Evolutionary conservation across 345 rosid species (phyloP).

Genomic region (Gossypium bickii): DNA sequence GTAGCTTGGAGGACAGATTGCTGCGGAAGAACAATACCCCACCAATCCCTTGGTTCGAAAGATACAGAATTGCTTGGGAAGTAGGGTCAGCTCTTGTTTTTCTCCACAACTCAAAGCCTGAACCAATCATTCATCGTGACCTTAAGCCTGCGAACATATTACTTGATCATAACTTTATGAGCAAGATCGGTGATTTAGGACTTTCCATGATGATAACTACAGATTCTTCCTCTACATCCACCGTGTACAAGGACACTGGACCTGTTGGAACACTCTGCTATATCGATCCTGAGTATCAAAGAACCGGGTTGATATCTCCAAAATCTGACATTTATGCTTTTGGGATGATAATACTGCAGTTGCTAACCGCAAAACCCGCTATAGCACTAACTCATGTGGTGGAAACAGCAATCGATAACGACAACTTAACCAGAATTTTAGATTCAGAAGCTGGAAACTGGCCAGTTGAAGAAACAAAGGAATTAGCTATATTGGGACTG

Average conservation of each 20-base stretch:
- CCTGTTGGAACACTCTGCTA: slow-evolving; percentile 83
- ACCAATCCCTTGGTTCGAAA: slow-evolving; percentile 75
- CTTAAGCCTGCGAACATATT: slow-evolving; percentile 87
- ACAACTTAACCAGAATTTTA: slow-evolving; percentile 39
- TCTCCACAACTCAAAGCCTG: slow-evolving; percentile 76
- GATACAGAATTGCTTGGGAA: slow-evolving; percentile 84
- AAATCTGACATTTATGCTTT: slow-evolving; percentile 81
- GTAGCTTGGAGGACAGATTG: slow-evolving; percentile 74
- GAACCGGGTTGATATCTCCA: slow-evolving; percentile 69
- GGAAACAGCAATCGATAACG: slow-evolving; percentile 56
- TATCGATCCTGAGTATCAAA: slow-evolving; percentile 87
- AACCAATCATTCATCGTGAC: slow-evolving; percentile 79
- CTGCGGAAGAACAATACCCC: slow-evolving; percentile 37
- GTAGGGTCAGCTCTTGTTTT: slow-evolving; percentile 76
- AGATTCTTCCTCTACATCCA: slow-evolving; percentile 31
- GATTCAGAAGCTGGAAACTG: slow-evolving; percentile 72
- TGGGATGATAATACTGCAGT: slow-evolving; percentile 75
- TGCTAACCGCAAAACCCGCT: slow-evolving; percentile 74
- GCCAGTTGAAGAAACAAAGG: slow-evolving; percentile 69
- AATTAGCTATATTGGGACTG: slow-evolving; percentile 62
- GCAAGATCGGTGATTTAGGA: slow-evolving; percentile 95
- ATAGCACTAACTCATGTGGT: slow-evolving; percentile 57
- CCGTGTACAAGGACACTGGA: slow-evolving; percentile 46
- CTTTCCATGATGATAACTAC: slow-evolving; percentile 54
- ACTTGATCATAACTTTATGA: slow-evolving; percentile 68